A percentile compares a stretch with the other conserved stretches of the same genome.
phyloP scores from a whole-genome alignment of 2,329 filamentous ascomycete species.

The Colletotrichum falcatum region DNA sequence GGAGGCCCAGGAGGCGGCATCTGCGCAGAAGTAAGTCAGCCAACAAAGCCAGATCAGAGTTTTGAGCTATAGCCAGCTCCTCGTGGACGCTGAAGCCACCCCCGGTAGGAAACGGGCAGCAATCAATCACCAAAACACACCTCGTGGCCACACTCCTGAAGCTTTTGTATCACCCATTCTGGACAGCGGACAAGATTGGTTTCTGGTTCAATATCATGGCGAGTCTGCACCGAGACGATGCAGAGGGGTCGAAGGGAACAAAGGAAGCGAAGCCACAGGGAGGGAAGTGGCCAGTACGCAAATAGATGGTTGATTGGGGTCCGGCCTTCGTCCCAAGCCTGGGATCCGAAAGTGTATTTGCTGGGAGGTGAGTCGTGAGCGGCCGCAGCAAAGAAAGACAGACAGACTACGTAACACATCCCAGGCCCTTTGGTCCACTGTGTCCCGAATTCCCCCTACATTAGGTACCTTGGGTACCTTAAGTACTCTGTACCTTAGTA shows the following conservation, averaged over 20 bases:
- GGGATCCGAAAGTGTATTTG: slow-evolving; percentile 5
- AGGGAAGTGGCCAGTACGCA: background rate
- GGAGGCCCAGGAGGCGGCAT: slow-evolving; percentile 57
- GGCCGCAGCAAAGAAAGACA: background rate
- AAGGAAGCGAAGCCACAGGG: background rate
- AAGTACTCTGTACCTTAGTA: too few species aligned
- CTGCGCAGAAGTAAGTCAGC: slow-evolving; percentile 44
- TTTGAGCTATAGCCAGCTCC: background rate
- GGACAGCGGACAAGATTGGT: slow-evolving; percentile 28
- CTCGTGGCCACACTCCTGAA: slow-evolving; percentile 32
- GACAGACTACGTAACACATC: background rate
- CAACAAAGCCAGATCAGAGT: background rate
- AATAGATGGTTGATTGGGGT: slow-evolving; percentile 1
- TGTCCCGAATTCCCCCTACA: slow-evolving; percentile 25
- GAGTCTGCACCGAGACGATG: slow-evolving; percentile 22
- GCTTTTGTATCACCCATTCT: slow-evolving; percentile 38
- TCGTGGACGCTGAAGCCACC: background rate
- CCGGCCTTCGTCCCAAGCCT: slow-evolving; percentile 36
- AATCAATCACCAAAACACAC: slow-evolving; percentile 19
- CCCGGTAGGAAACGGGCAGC: too few species aligned
- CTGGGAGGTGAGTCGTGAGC: background rate
- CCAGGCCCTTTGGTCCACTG: slow-evolving; percentile 19
- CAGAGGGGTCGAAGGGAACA: background rate
- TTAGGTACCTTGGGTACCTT: too few species aligned
- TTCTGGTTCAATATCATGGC: slow-evolving; percentile 38